Evolutionary conservation across 345 rosid species (phyloP).

Genomic region (Eucalyptus tenuipes): DNA sequence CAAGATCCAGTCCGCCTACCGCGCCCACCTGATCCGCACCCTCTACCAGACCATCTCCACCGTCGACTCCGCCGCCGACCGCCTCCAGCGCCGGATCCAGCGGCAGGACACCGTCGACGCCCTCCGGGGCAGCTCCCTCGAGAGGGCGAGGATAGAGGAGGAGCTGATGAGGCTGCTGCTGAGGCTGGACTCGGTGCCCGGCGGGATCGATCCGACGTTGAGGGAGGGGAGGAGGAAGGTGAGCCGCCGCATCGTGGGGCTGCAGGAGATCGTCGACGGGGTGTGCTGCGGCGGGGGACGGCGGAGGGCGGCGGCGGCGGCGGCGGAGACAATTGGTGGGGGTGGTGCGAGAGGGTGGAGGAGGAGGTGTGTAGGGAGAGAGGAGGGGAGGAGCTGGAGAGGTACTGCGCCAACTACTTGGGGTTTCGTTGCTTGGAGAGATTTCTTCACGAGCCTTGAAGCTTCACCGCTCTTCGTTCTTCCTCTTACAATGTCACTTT

Average conservation of each 20-base stretch:
- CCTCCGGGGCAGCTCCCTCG: constrained; percentile 41
- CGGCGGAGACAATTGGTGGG: constrained; percentile 8
- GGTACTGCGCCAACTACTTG: constrained; percentile 66
- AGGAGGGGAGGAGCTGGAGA: constrained; percentile 84
- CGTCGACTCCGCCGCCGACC: constrained; percentile 46
- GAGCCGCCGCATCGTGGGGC: constrained; percentile 69
- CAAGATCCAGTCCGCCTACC: constrained; percentile 65
- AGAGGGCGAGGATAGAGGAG: constrained; percentile 74
- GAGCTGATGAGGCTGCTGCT: constrained; percentile 65
- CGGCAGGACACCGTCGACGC: constrained; percentile 81
- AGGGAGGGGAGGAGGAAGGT: constrained; percentile 82
- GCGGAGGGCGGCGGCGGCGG: neutral
- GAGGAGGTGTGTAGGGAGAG: constrained; percentile 53
- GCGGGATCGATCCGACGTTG: constrained; percentile 59
- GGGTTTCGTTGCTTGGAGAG: constrained; percentile 87
- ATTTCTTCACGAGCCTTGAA: constrained; percentile 39
- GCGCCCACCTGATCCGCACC: constrained; percentile 34
- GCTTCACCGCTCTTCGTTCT: neutral
- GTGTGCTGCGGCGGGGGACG: constrained; percentile 22
- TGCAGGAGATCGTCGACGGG: constrained; percentile 77
- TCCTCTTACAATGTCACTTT: neutral
- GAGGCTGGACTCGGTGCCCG: constrained; percentile 73
- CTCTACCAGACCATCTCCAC: constrained; percentile 42
- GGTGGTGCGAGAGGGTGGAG: constrained; percentile 50
- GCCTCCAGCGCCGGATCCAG: constrained; percentile 57